Conservation (phyloP, 2,329 filamentous ascomycete species). For the Neurospora sp. region DNA sequence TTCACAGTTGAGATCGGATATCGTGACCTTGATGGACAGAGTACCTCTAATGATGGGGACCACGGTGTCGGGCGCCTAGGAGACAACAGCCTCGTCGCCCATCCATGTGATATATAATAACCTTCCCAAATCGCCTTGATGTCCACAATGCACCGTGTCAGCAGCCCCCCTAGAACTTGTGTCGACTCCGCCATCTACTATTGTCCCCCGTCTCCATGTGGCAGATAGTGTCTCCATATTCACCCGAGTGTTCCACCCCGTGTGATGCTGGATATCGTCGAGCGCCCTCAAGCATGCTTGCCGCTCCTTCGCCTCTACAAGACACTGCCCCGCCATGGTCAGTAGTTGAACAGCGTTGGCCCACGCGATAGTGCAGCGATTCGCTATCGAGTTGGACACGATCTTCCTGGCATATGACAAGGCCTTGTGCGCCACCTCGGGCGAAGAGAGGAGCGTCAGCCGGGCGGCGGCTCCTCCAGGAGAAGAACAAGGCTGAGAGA, state of each 20-base stretch:
- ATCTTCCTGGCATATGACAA: neutral
- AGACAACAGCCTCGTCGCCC: neutral
- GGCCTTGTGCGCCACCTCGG: neutral
- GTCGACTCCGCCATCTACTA: neutral
- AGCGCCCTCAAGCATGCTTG: neutral
- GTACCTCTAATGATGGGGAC: too few species aligned
- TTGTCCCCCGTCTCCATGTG: neutral
- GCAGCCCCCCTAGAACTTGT: too few species aligned
- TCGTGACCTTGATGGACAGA: too few species aligned
- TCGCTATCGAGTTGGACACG: neutral
- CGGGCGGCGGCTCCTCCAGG: neutral
- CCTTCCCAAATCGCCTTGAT: neutral
- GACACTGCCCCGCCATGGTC: neutral
- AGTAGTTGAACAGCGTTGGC: neutral
- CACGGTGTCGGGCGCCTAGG: neutral
- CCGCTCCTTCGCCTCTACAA: neutral
- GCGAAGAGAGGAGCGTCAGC: neutral
- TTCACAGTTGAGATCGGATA: too few species aligned
- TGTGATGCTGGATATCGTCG: neutral
- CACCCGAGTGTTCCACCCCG: neutral
- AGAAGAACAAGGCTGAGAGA: neutral
- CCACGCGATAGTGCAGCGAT: neutral
- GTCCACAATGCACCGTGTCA: too few species aligned
- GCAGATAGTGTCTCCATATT: neutral
- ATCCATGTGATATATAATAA: neutral